These are phyloP conservation scores for Antrodiella citrinella DNA, from an alignment of 768 basidiomycete species.

Conservation along the genomic window DNA sequence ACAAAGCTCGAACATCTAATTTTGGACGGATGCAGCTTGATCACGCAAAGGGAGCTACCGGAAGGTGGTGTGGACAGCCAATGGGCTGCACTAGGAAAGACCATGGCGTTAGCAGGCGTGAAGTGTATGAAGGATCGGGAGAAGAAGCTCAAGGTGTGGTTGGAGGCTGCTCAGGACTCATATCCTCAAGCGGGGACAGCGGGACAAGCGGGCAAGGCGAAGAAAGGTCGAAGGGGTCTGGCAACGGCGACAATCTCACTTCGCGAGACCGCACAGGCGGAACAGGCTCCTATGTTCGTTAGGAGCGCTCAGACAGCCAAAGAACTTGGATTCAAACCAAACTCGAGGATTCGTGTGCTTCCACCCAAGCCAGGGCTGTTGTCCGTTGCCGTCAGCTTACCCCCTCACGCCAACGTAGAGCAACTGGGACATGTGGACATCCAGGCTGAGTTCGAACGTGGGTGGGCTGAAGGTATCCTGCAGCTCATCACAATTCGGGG, in stretches of 20 bases:
- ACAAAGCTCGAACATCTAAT: constrained; percentile 52
- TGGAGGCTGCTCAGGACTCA: constrained; percentile 23
- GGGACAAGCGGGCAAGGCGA: constrained; percentile 8
- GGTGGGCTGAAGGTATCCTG: constrained; percentile 55
- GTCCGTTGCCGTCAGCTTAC: constrained; percentile 39
- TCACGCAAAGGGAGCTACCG: constrained; percentile 30
- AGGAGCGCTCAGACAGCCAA: not conserved
- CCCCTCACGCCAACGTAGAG: constrained; percentile 20
- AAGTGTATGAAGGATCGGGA: constrained; percentile 60
- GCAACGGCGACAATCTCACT: constrained; percentile 60
- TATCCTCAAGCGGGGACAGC: not conserved
- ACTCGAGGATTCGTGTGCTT: constrained; percentile 44
- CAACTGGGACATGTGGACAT: constrained; percentile 22
- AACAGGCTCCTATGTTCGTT: not conserved
- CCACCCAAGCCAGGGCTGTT: constrained; percentile 43
- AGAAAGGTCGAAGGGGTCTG: constrained; percentile 50
- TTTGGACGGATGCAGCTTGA: constrained; percentile 46
- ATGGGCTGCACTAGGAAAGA: constrained; percentile 54
- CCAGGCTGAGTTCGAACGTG: constrained; percentile 45
- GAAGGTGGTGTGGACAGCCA: constrained; percentile 42
- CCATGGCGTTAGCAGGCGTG: constrained; percentile 54
- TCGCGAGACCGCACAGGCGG: constrained; percentile 6
- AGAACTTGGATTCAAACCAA: not conserved
- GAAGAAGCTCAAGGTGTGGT: constrained; percentile 45
- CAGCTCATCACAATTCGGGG: constrained; percentile 41